A percentile compares a stretch with the other conserved stretches of the same genome.
phyloP scores from a whole-genome alignment of 2,329 filamentous ascomycete genomes.

The Phyllosticta capitalensis region DNA sequence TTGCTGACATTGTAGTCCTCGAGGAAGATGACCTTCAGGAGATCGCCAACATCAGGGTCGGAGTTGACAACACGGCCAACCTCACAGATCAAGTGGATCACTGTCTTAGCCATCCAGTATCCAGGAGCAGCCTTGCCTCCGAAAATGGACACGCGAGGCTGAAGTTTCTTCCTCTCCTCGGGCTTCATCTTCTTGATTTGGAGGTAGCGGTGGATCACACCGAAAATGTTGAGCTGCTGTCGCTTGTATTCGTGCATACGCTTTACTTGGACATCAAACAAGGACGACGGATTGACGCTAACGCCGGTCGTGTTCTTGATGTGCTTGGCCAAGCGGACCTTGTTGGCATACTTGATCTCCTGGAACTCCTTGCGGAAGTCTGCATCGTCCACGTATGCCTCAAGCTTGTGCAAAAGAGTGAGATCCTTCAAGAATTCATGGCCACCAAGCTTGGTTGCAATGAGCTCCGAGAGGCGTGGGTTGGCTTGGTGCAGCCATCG shows the following conservation, averaged over 20 bases:
- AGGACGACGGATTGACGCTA: conserved; percentile 71
- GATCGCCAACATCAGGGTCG: conserved; percentile 81
- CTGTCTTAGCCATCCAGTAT: conserved; percentile 99
- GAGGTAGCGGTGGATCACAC: conserved; percentile 90
- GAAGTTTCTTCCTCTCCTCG: conserved; percentile 76
- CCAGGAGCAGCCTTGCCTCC: conserved; percentile 95
- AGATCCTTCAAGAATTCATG: conserved; percentile 84
- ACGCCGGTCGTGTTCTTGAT: conserved; percentile 76
- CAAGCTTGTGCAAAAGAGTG: conserved; percentile 75
- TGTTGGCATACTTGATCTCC: conserved; percentile 95
- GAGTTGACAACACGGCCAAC: conserved; percentile 87
- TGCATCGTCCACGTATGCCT: conserved; percentile 74
- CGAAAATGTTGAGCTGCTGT: conserved; percentile 98
- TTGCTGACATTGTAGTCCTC: conserved; percentile 99
- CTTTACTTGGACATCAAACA: conserved; percentile 98
- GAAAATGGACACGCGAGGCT: conserved; percentile 88
- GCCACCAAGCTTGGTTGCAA: conserved; percentile 78
- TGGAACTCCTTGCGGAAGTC: conserved; percentile 90
- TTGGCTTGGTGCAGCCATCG: conserved; percentile 98
- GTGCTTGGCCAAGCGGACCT: conserved; percentile 80
- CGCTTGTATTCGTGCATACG: conserved; percentile 99
- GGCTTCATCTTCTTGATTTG: conserved; percentile 75
- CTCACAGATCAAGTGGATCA: conserved; percentile 92
- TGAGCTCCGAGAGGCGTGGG: conserved; percentile 80
- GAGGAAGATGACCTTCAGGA: conserved; percentile 93